Evolutionary conservation across 441 rosid genomes (phyloP).

Genomic region (Daphne laureola): DNA sequence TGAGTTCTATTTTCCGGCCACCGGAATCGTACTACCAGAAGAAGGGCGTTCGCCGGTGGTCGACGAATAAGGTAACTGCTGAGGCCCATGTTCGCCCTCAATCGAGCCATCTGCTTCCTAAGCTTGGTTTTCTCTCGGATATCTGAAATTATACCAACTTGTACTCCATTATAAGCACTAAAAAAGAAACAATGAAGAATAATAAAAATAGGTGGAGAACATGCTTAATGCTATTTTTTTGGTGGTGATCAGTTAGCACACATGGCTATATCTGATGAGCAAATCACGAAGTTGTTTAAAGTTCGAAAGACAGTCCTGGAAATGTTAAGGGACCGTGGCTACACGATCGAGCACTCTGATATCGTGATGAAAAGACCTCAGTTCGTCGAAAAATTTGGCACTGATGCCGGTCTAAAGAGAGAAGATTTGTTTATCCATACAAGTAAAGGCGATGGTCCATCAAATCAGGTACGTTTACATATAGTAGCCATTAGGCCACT

Average conservation of each 20-base stretch:
- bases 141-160: neutral
- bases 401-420: conserved; percentile 26
- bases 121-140: neutral
- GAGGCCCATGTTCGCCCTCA: too few species aligned
- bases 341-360: conserved; percentile 33
- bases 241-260: neutral
- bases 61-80: too few species aligned
- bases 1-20: neutral
- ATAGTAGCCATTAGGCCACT: neutral
- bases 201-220: neutral
- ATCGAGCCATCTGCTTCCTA: neutral
- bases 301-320: conserved; percentile 41
- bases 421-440: conserved; percentile 31
- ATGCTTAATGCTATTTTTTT: neutral
- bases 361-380: conserved; percentile 32
- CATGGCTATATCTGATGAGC: conserved; percentile 22
- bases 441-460: conserved; percentile 28
- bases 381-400: conserved; percentile 37
- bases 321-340: conserved; percentile 57
- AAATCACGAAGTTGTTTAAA: conserved; percentile 38
- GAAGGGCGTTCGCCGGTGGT: too few species aligned
- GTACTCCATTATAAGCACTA: neutral
- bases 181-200: neutral
- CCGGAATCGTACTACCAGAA: too few species aligned
- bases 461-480: conserved; percentile 31